Percentiles rank a stretch among this genome's conserved stretches.
These are phyloP conservation scores for Rhynchosporium agropyri DNA, from an alignment of 2,329 filamentous ascomycete genomes.

Conservation along the genomic window DNA sequence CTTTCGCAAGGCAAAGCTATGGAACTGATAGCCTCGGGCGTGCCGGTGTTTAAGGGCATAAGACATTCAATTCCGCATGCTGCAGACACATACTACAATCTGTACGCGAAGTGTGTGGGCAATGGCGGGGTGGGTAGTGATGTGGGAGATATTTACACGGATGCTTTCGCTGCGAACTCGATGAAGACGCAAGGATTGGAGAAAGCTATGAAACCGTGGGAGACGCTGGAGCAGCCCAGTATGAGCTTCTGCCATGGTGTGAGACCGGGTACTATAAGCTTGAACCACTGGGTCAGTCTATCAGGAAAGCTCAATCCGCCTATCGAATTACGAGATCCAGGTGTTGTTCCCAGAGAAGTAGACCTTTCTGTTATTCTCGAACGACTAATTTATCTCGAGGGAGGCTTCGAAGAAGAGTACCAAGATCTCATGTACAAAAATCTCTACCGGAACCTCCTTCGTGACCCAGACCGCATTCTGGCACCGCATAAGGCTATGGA, in stretches of 20 bases:
- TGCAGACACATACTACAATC: slow-evolving; percentile 56
- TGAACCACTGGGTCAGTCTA: slow-evolving; percentile 69
- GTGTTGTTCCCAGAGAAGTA: slow-evolving; percentile 61
- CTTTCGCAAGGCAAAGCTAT: slow-evolving; percentile 57
- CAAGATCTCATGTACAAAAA: slow-evolving; percentile 62
- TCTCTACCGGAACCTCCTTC: slow-evolving; percentile 69
- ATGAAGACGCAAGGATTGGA: slow-evolving; percentile 30
- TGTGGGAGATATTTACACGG: slow-evolving; percentile 29
- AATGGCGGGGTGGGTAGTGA: slow-evolving; percentile 43
- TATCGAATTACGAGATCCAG: slow-evolving; percentile 61
- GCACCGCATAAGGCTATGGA: slow-evolving; percentile 67
- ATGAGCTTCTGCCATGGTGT: slow-evolving; percentile 68
- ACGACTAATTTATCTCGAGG: slow-evolving; percentile 60
- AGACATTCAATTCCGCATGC: slow-evolving; percentile 55
- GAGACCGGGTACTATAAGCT: slow-evolving; percentile 69
- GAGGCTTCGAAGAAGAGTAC: slow-evolving; percentile 56
- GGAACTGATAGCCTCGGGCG: slow-evolving; percentile 60
- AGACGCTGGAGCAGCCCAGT: slow-evolving; percentile 74
- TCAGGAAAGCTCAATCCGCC: slow-evolving; percentile 58
- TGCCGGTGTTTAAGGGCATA: slow-evolving; percentile 58
- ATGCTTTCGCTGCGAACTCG: slow-evolving; percentile 28
- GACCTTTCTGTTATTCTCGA: slow-evolving; percentile 59
- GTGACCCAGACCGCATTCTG: slow-evolving; percentile 64
- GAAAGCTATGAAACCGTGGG: slow-evolving; percentile 55
- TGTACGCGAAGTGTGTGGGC: slow-evolving; percentile 56